A percentile compares a stretch with the other conserved stretches of the same genome.
These are phyloP conservation scores for Colletotrichum spinosum DNA, from an alignment of 2,329 filamentous ascomycete species.

Conservation along the genomic window DNA sequence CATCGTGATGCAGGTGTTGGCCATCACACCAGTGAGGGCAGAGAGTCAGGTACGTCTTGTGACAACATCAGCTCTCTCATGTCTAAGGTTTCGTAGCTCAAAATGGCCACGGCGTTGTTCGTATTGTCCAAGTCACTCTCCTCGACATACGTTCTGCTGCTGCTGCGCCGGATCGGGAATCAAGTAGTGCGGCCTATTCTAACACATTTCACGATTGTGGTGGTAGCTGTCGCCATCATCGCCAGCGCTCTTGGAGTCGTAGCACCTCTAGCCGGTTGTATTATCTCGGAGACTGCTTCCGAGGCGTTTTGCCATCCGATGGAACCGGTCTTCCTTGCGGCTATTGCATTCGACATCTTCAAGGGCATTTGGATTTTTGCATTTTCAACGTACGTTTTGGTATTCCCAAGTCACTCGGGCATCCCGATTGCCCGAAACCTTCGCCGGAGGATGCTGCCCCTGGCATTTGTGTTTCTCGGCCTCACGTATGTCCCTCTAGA, in stretches of 20 bases:
- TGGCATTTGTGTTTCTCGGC: background rate
- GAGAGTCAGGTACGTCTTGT: too few relatives aligned
- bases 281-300: slow-evolving; percentile 5
- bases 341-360: slow-evolving; percentile 8
- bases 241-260: slow-evolving; percentile 1
- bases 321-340: slow-evolving; percentile 1
- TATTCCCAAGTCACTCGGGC: too few relatives aligned
- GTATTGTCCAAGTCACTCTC: slow-evolving; percentile 5
- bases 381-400: background rate
- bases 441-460: background rate
- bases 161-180: background rate
- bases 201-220: background rate
- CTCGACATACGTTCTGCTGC: slow-evolving; percentile 2
- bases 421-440: slow-evolving; percentile 1
- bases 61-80: background rate
- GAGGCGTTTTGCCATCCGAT: slow-evolving; percentile 9
- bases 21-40: too few relatives aligned
- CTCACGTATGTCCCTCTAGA: background rate
- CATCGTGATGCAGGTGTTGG: too few relatives aligned
- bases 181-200: slow-evolving; percentile 1
- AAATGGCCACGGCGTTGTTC: background rate
- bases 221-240: background rate
- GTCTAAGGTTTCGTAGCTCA: background rate
- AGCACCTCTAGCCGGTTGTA: slow-evolving; percentile 8
- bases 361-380: slow-evolving; percentile 8